Percentiles rank a stretch among this genome's conserved stretches.
Evolutionary conservation across 2,329 filamentous ascomycete species (phyloP).

Genomic region (Colletotrichum ledebouriae): DNA sequence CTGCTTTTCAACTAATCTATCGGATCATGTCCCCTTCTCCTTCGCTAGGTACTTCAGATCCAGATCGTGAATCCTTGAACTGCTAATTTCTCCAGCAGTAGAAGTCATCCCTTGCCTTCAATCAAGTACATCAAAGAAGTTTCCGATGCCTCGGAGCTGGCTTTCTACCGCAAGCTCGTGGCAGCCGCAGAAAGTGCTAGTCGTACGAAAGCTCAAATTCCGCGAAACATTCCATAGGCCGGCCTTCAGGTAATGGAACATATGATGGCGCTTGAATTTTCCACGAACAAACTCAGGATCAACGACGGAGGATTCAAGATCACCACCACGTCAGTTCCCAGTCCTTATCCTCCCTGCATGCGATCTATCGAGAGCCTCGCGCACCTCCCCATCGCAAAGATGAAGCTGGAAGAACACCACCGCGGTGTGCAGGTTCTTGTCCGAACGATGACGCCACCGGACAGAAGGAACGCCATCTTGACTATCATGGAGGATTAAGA

Average conservation of each 20-base stretch:
- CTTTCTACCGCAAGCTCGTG: neutral
- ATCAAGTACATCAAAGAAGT: conserved; percentile 25
- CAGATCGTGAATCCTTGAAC: neutral
- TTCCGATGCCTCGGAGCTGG: neutral
- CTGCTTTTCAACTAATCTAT: no score
- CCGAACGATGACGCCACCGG: conserved; percentile 43
- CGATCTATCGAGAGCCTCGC: conserved; percentile 43
- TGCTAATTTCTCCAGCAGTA: neutral
- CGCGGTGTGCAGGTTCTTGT: conserved; percentile 43
- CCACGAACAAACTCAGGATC: neutral
- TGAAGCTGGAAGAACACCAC: conserved; percentile 51
- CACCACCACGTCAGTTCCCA: conserved; percentile 21
- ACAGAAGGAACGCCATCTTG: conserved; percentile 43
- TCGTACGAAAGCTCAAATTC: neutral
- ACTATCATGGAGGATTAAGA: conserved; percentile 57
- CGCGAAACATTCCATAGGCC: conserved; percentile 3
- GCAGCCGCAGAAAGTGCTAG: neutral
- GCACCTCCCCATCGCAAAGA: conserved; percentile 46
- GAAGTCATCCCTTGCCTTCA: no score
- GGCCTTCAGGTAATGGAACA: neutral
- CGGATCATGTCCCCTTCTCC: no score
- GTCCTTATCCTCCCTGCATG: conserved; percentile 46
- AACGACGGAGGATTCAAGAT: neutral
- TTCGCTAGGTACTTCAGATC: no score
- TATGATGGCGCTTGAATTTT: neutral